Conservation (phyloP, 1,284 basidiomycete genomes). For the Tilletia caries region DNA sequence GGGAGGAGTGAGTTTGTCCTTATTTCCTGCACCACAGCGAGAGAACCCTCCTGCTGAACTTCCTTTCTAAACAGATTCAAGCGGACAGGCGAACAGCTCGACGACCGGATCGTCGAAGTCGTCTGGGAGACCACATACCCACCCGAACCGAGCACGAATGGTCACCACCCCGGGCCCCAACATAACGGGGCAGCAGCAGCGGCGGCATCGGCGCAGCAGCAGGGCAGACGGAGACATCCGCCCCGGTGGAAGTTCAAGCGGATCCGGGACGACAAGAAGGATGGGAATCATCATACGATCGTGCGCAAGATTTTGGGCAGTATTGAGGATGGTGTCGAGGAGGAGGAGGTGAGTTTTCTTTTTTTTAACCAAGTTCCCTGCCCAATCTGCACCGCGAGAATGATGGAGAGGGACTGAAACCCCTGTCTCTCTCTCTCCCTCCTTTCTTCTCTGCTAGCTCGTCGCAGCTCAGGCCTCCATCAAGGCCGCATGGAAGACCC, state of each 20-base stretch:
- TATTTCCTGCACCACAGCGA: conserved; percentile 18
- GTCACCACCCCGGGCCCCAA: conserved; percentile 61
- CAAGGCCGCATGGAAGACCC: conserved; percentile 41
- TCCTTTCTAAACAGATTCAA: conserved; percentile 70
- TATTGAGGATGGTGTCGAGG: conserved; percentile 47
- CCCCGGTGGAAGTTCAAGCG: conserved; percentile 49
- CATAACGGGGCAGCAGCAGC: conserved; percentile 67
- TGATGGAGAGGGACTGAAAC: no score
- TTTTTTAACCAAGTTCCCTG: not conserved
- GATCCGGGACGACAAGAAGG: conserved; percentile 48
- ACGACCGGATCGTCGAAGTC: conserved; percentile 91
- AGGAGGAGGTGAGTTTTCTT: conserved; percentile 27
- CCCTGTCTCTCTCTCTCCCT: no score
- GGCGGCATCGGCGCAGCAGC: not conserved
- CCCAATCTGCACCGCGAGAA: no score
- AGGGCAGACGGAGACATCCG: conserved; percentile 68
- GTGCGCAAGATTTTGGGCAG: conserved; percentile 45
- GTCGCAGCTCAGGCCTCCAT: conserved; percentile 34
- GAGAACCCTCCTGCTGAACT: not conserved
- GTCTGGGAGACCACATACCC: conserved; percentile 67
- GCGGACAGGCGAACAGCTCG: conserved; percentile 74
- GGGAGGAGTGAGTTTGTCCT: conserved; percentile 69
- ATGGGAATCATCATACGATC: conserved; percentile 47
- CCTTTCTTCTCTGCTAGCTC: conserved; percentile 18
- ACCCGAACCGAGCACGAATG: not conserved